Conservation (phyloP, 2,329 filamentous ascomycete genomes). For the Fusarium nisikadoi region DNA sequence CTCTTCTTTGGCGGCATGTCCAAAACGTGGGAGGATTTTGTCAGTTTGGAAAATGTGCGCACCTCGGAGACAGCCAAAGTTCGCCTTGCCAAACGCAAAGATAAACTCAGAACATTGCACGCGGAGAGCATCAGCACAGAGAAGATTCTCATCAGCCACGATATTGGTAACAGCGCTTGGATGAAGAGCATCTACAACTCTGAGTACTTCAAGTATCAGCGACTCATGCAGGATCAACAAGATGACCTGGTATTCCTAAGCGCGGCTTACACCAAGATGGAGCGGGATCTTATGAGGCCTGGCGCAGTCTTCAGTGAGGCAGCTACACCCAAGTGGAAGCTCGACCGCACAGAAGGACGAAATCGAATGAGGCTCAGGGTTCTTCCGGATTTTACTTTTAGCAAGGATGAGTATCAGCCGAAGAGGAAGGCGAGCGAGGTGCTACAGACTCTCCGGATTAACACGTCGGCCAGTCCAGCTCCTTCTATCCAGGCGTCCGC, state of each 20-base stretch:
- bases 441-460: conserved; percentile 51
- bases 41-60: conserved; percentile 80
- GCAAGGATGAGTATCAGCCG: conserved; percentile 81
- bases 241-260: conserved; percentile 85
- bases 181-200: conserved; percentile 94
- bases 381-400: conserved; percentile 77
- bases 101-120: conserved; percentile 85
- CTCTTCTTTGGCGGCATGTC: conserved; percentile 86
- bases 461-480: conserved; percentile 40
- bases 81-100: conserved; percentile 79
- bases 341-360: conserved; percentile 94
- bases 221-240: conserved; percentile 90
- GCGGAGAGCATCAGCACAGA: conserved; percentile 74
- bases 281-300: conserved; percentile 79
- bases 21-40: conserved; percentile 89
- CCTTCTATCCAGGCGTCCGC: conserved; percentile 33
- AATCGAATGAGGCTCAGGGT: conserved; percentile 94
- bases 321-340: conserved; percentile 79
- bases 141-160: conserved; percentile 81
- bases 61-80: conserved; percentile 79
- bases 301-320: conserved; percentile 81
- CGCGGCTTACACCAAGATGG: conserved; percentile 80
- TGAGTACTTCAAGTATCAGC: conserved; percentile 91
- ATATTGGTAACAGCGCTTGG: conserved; percentile 89
- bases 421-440: conserved; percentile 73